Evolutionary conservation across 345 rosid species (phyloP).

Genomic region (Hibiscus mutabilis): DNA sequence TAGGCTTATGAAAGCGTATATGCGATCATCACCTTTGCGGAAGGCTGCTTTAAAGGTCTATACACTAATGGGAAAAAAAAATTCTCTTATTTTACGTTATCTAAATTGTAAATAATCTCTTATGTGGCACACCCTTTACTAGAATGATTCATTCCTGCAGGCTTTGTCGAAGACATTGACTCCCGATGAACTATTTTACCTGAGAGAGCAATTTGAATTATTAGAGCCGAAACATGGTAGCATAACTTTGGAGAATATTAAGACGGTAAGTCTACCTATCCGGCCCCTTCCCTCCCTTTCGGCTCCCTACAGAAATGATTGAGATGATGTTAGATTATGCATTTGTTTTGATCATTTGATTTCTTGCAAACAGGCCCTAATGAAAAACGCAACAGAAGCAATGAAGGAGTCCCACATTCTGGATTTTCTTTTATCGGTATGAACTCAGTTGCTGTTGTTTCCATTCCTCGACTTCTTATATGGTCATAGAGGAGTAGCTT

Average conservation of each 20-base stretch:
- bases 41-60: conserved; percentile 86
- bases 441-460: conserved; percentile 1
- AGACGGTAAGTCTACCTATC: conserved; percentile 34
- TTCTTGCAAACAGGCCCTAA: conserved; percentile 49
- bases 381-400: conserved; percentile 74
- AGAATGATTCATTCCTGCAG: conserved; percentile 29
- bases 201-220: conserved; percentile 7
- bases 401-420: conserved; percentile 78
- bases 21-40: conserved; percentile 79
- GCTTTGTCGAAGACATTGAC: conserved; percentile 49
- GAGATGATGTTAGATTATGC: too few species aligned
- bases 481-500: not conserved
- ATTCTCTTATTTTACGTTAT: not conserved
- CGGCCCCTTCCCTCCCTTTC: not conserved
- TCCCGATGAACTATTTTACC: not conserved
- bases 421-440: conserved; percentile 67
- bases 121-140: not conserved
- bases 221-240: conserved; percentile 64
- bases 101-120: not conserved
- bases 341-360: not conserved
- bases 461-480: conserved; percentile 3
- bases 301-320: not conserved
- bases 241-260: conserved; percentile 63
- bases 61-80: not conserved
- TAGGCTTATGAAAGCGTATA: conserved; percentile 65